Base-by-base conservation (phyloP, 2,329 filamentous ascomycete genomes). In the Aspergillus tanneri region DNA sequence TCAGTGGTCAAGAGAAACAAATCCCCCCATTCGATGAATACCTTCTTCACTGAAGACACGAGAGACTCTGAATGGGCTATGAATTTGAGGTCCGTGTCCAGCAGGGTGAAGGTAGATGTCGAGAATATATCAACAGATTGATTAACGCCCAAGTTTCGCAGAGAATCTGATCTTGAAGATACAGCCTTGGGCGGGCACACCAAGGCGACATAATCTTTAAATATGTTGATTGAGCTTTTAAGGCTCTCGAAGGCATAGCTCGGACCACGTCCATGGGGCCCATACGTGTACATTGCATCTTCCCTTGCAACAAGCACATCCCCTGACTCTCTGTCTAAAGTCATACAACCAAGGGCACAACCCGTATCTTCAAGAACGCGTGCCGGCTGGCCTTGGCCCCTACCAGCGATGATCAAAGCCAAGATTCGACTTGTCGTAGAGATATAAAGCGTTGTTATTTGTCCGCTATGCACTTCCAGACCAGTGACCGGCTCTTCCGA, bases 401-500 rank as follows among this genome's bases (percentile, higher is more conserved):
- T 86, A 19, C 90, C 90, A 8, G 90, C 88, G 54, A 97, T 89
- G 3, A 88, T 82, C 38, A 99, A 77, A 48, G 90, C 95, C 57
- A 96, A 75, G 47, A 99, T 90, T 36, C 90, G 84, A 23, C 84
- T 87, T 0, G 91, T 96, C 0, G 93, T 99, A 3, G 91, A 88
- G 47, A 99, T 88, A 67, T 96, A 97, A 0, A 99, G 77, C 0
- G 87, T 92, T 2, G 88, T 93, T 34, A 77, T 77, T 38, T 73
- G 73, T 4, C 80, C 79, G 60, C 79, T 77, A 37, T 83, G 74
- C 52, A 96, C 86, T 63, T 93, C 87, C 11, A 99, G 84, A 2
- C 91, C 92, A 0, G 93, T 99, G 8, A 99, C 85, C 0, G 93
- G 95, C 67, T 99, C 93, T 61, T 97, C 91, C 0, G 91, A 96